Evolutionary conservation across 805 yeast species (phyloP).

Genomic region (Candida orba): DNA sequence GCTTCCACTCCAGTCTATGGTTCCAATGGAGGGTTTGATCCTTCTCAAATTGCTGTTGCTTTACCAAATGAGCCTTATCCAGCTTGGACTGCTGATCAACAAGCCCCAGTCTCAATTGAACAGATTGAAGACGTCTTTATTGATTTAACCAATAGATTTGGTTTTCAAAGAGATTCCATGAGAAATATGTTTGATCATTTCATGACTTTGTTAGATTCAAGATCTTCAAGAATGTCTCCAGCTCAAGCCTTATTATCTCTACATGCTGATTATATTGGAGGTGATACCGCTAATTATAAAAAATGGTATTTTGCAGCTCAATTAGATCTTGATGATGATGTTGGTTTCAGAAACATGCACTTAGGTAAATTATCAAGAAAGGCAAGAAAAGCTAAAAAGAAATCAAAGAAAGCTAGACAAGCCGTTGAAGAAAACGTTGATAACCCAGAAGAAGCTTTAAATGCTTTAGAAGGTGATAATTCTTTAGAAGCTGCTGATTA

Average conservation of each 20-base stretch:
- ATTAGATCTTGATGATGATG: slow-evolving; percentile 75
- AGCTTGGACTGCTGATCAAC: slow-evolving; percentile 97
- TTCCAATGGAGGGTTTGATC: slow-evolving; percentile 48
- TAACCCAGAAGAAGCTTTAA: slow-evolving; percentile 49
- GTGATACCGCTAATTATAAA: slow-evolving; percentile 77
- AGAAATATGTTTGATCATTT: slow-evolving; percentile 86
- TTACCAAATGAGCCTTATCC: slow-evolving; percentile 92
- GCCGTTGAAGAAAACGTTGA: slow-evolving; percentile 64
- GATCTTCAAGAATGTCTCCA: slow-evolving; percentile 85
- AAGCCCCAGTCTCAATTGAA: slow-evolving; percentile 77
- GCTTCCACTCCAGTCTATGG: slow-evolving; percentile 93
- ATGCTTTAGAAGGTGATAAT: slow-evolving; percentile 74
- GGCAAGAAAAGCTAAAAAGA: slow-evolving; percentile 75
- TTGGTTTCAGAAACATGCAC: slow-evolving; percentile 77
- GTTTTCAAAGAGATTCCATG: slow-evolving; percentile 90
- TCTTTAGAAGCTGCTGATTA: slow-evolving; percentile 76
- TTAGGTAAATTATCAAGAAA: slow-evolving; percentile 70
- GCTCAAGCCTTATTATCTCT: slow-evolving; percentile 76
- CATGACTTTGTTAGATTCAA: slow-evolving; percentile 75
- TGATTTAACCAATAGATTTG: slow-evolving; percentile 75
- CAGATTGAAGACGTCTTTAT: slow-evolving; percentile 84
- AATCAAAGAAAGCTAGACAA: slow-evolving; percentile 68
- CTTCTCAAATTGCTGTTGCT: slow-evolving; percentile 57
- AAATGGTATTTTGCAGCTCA: slow-evolving; percentile 90
- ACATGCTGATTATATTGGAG: slow-evolving; percentile 86